Base-by-base conservation (phyloP, 139 green algal genomes). In the Chlamydomonas applanata region DNA sequence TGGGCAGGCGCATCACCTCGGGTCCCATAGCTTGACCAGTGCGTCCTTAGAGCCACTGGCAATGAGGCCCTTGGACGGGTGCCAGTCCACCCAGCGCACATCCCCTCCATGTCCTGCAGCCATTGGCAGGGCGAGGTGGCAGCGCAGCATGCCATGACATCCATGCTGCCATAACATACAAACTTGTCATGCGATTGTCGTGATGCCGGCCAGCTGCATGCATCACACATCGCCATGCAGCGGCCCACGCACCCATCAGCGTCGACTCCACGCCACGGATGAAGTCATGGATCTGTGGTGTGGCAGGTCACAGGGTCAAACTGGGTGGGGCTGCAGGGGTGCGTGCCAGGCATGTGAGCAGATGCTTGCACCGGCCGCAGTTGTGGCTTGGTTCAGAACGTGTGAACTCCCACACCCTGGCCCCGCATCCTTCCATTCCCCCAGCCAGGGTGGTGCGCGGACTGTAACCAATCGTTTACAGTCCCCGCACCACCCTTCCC, bases 21-120 rank as follows among this genome's bases (percentile, higher is more conserved):
- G 77, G 79, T 96, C 94, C 95, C 95, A 98, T 70, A 98, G 82
- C 85, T 98, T 98, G 30, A 97, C 80, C 61, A 96, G 82, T 0
- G 70, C 84, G 73, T 98, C 95, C 82, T 98, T 97, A 77, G 70
- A 83, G 57, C 82, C 83, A 29, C 82, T 92, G 17, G 93, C 94
- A 0, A 98, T 35, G 49, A 97, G 71, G 1, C 81, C 83, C 75
- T 90, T 91, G 25, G 13, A 35, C 0, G 95, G 95, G 79, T 98
- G 95, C 95, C 95, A 98, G 56, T 97, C 88, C 59, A 93, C 90
- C 67, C 71, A 84, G 54, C 92, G 95, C 40, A 98, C 94, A 74
- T 98, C 94, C 30, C 94, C 93, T 36, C 93, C 90, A 71, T 98
- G 94, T 1, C 93, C 94, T 74, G 83, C 77, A 9, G n/a, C n/a